Base-by-base conservation (phyloP, 2,329 filamentous ascomycete species). In the Penicillium freii region DNA sequence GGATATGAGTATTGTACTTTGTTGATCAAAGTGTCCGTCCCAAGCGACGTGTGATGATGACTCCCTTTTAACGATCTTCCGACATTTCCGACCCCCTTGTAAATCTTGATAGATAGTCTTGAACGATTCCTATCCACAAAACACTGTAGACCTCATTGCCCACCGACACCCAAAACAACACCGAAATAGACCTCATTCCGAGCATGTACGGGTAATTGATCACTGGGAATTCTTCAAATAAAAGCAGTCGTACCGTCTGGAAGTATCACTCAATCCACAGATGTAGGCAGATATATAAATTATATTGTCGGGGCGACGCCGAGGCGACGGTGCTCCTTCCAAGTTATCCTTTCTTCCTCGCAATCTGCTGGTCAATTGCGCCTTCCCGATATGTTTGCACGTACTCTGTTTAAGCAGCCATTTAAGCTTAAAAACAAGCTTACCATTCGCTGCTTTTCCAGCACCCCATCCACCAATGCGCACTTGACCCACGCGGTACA, bases 401-500 rank as follows among this genome's bases (percentile, higher is more conserved):
- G 58, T 55, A 56, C 54, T 25, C 54, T 61, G 45, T 9, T 25
- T n/a, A 54, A 19, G 21, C 33, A 38, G 27, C 10, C 17, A 47
- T 11, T 63, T 51, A 29, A 57, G 38, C 23, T 21, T 23, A 51
- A 19, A 19, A 23, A 44, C 4, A 56, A 39, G 39, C 39, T 39
- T 11, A 40, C 61, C 25, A 60, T 54, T 17, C 67, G 73, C 55
- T 62, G 53, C 48, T 82, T 83, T 66, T 81, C 80, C 8, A 78
- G 71, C 33, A 73, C 76, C 17, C 60, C 65, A 53, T 51, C 62
- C n/a, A 63, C 62, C 48, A 66, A 75, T 56, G 81, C 82, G 17
- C 85, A 87, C 71, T 87, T 87, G 69, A 87, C 85, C 9, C 85
- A 87, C 74, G 84, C 83, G 33, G 82, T 81, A 71, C 9, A 51